Base-by-base conservation (phyloP, 352 stramenopile species). In the Pythium sp. region DNA sequence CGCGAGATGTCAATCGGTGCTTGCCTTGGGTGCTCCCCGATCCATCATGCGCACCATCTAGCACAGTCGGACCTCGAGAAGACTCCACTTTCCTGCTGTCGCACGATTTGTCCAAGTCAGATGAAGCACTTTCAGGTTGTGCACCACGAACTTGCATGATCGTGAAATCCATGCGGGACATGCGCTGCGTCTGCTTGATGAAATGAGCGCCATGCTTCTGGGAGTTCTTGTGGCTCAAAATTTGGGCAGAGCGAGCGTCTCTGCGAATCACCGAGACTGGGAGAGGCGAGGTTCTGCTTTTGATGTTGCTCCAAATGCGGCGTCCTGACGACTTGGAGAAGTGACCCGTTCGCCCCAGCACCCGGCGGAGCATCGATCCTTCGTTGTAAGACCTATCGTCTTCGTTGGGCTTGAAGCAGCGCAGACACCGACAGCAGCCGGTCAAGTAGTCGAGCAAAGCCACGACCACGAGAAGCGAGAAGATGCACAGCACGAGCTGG, bases 171-270 rank as follows among this genome's bases (percentile, higher is more conserved):
- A 81, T 75, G 62, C 67, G 72, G 0, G 75, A 71, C 70, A 94
- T 80, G 11, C 86, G 81, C 56, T 92, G 84, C 0, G 80, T 91
- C 65, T 90, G 82, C 64, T 85, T 72, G 18, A 92, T 80, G 68
- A 94, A 92, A 24, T 82, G 74, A 55, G 64, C 67, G 22, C 78
- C 86, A 54, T 92, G 79, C 65, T 94, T 87, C 26, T 78, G 72
- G 20, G 78, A 88, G 76, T 91, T 94, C 73, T 94, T 94, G 72
- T 92, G 82, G 38, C 81, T 83, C 53, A 80, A 74, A 62, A 94
- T 91, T 22, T 82, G 73, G 8, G 86, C 84, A 18, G 65, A 38
- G 30, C 75, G 78, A 34, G 85, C 83, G 59, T 94, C 86, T 67
- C 82, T 86, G 65, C 86, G 76, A 68, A 94, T 93, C 66, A 93